Percentiles rank a stretch among this genome's conserved stretches.
Evolutionary conservation across 352 stramenopile genomes (phyloP).

Genomic region (Phytopythium sindhum): DNA sequence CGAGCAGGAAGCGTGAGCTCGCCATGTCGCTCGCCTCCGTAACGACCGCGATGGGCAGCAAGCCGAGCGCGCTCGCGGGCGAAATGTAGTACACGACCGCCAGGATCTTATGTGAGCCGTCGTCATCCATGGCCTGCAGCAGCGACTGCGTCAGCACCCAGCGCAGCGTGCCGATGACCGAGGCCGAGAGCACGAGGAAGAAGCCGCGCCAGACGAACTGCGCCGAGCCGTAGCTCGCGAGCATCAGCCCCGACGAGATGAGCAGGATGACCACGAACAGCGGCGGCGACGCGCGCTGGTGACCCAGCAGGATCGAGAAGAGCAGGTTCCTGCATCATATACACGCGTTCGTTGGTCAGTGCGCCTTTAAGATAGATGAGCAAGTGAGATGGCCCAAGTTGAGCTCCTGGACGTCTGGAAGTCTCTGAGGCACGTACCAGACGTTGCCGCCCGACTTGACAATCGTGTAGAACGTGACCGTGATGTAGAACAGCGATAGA

Average conservation of each 20-base stretch:
- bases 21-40: slow-evolving; percentile 46
- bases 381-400: neutral
- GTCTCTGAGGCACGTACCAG: slow-evolving; percentile 28
- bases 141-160: slow-evolving; percentile 87
- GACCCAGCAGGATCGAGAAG: slow-evolving; percentile 73
- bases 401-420: slow-evolving; percentile 1
- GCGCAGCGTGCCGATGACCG: slow-evolving; percentile 65
- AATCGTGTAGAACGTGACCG: slow-evolving; percentile 84
- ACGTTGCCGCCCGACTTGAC: slow-evolving; percentile 77
- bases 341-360: neutral
- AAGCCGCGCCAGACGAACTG: slow-evolving; percentile 75
- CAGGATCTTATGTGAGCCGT: slow-evolving; percentile 56
- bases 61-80: slow-evolving; percentile 56
- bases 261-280: slow-evolving; percentile 57
- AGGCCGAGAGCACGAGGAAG: slow-evolving; percentile 62
- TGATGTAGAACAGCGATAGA: slow-evolving; percentile 84
- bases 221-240: slow-evolving; percentile 72
- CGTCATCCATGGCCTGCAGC: slow-evolving; percentile 56
- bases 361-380: too few species aligned
- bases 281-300: slow-evolving; percentile 57
- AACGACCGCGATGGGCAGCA: slow-evolving; percentile 65
- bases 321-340: slow-evolving; percentile 45
- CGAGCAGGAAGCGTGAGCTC: slow-evolving; percentile 52
- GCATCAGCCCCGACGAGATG: slow-evolving; percentile 67
- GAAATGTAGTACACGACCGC: slow-evolving; percentile 85